Base-by-base conservation (phyloP, 345 rosid species). In the Melaleuca alternifolia region DNA sequence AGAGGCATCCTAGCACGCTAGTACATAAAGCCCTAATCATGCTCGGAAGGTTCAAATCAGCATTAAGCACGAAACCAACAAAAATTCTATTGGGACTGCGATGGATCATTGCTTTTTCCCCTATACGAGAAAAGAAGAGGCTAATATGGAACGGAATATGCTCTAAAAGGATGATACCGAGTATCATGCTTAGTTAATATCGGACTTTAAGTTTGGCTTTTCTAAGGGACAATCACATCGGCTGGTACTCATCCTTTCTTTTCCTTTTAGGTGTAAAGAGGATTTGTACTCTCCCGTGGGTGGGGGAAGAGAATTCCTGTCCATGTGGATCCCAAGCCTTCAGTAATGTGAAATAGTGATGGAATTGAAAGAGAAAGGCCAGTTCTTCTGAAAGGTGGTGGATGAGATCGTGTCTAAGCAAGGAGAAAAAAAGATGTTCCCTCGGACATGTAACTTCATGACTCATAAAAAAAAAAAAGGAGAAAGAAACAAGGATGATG, bases 211-310 rank as follows among this genome's bases (percentile, higher is more conserved):
- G 54, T 53, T 89, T 89, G 83, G 88, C 89, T 85, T 54, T 33
- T 89, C 86, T 50, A 71, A 75, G 91, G 82, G 89, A 89, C 90
- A 90, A 10, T 88, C 92, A 92, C 93, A 84, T 92, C 92, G 90
- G 86, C 51, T 85, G 90, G 91, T 88, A 16, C 48, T 71, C 26
- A 41, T 48, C 53, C 41, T 26, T 44, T 11, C 50, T 82, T 82
- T 82, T 76, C 23, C 41, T 82, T 82, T 82, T 24, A 50, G 84
- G 41, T 24, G 54, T 50, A 24, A 44, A 82, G 48, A 50, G 84
- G 84, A 41, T 48, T 50, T 50, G 84, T 26, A 48, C 54, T 81
- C 15, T 50, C 18, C 16, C 44, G 50, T 7, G 82, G 82, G 23
- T 37, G 41, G 41, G 41, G 41, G 41, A 41, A 41, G 41, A 41